Conservation (phyloP, 2,329 filamentous ascomycete genomes). For the Alternaria sp. region DNA sequence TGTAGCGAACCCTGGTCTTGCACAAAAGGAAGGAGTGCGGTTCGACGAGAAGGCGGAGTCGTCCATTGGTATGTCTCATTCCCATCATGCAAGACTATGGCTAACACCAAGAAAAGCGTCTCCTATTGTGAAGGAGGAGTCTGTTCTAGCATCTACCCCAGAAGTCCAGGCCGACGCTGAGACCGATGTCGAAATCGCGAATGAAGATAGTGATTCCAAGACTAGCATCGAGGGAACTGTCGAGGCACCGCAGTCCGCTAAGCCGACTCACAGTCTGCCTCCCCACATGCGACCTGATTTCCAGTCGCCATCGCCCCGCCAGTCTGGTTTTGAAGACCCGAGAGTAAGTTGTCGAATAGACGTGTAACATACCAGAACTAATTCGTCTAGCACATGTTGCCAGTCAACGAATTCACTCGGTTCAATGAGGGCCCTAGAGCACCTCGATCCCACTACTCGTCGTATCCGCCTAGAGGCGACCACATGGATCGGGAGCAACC, state of each 20-base stretch:
- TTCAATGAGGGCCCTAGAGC: constrained; percentile 1
- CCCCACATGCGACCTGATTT: constrained; percentile 22
- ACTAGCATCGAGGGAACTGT: not conserved
- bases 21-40: not conserved
- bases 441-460: constrained; percentile 8
- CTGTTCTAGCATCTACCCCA: not conserved
- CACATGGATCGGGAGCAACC: constrained; percentile 19
- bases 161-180: not conserved
- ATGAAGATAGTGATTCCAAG: not conserved
- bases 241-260: not conserved
- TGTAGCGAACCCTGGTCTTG: not conserved
- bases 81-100: not conserved
- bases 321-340: not conserved
- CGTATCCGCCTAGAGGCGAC: constrained; percentile 6
- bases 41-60: not conserved
- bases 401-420: not conserved
- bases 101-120: not conserved
- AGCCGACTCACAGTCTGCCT: constrained; percentile 13
- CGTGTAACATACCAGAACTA: not conserved
- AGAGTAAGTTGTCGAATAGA: constrained; percentile 2
- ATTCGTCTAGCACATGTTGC: not conserved
- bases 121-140: not conserved
- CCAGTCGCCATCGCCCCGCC: constrained; percentile 1
- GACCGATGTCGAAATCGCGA: not conserved
- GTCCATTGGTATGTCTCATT: not conserved